Conservation (phyloP, 1,284 basidiomycete genomes). For the Cystobasidiaceae sp. region DNA sequence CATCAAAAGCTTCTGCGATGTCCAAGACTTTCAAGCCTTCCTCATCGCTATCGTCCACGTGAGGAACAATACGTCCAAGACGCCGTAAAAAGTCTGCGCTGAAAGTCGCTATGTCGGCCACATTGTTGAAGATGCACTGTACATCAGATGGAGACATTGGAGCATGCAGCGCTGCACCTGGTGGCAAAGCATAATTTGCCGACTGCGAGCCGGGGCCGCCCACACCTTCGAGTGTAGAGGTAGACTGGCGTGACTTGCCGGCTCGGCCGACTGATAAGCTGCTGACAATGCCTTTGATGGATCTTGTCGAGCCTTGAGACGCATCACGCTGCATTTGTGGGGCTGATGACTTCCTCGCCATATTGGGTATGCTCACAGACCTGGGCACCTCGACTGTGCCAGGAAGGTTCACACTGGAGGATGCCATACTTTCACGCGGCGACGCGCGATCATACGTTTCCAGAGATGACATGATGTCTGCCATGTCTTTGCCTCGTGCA, state of each 20-base stretch:
- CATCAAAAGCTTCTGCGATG: slow-evolving; percentile 46
- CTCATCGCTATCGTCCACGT: not conserved
- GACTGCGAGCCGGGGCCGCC: not conserved
- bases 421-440: not conserved
- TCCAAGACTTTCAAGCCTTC: slow-evolving; percentile 38
- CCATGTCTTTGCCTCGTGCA: slow-evolving; percentile 44
- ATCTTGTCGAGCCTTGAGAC: slow-evolving; percentile 4
- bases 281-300: slow-evolving; percentile 8
- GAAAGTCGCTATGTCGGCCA: slow-evolving; percentile 46
- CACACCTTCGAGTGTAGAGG: not conserved
- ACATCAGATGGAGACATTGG: slow-evolving; percentile 45
- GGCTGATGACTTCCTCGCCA: not conserved
- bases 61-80: not conserved
- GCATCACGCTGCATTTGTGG: slow-evolving; percentile 3
- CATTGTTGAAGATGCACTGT: slow-evolving; percentile 47
- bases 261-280: not conserved
- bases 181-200: not conserved
- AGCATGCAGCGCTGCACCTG: slow-evolving; percentile 33
- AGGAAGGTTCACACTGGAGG: not conserved
- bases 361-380: not conserved
- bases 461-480: slow-evolving; percentile 31
- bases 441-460: not conserved
- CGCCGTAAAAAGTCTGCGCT: slow-evolving; percentile 43
- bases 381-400: not conserved
- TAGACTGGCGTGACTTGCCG: not conserved